A percentile compares a stretch with the other conserved stretches of the same genome.
These are phyloP conservation scores for Arthrinium phaeospermum DNA, from an alignment of 2,329 filamentous ascomycete species.

Conservation along the genomic window DNA sequence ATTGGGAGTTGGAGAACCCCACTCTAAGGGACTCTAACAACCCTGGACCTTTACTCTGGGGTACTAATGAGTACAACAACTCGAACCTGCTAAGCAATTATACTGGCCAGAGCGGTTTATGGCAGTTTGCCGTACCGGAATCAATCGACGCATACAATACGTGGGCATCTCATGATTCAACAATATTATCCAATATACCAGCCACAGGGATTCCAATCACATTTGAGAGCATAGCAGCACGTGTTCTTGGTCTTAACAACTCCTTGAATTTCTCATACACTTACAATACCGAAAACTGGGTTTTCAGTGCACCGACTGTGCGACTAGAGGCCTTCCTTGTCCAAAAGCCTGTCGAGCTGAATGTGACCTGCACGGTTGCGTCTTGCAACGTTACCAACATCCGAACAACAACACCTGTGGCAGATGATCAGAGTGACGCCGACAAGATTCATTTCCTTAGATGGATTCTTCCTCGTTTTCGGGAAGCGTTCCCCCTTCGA, in stretches of 20 bases:
- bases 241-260: not conserved
- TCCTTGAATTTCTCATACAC: not conserved
- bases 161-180: too few species aligned
- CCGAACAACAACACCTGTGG: too few species aligned
- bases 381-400: not conserved
- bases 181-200: too few species aligned
- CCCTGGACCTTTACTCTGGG: too few species aligned
- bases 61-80: too few species aligned
- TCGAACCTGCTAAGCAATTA: too few species aligned
- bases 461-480: not conserved
- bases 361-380: not conserved
- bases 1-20: too few species aligned
- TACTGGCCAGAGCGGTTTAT: too few species aligned
- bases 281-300: not conserved
- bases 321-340: not conserved
- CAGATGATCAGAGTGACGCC: rapidly evolving
- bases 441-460: not conserved
- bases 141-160: too few species aligned
- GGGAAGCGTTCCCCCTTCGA: not conserved
- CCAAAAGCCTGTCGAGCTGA: not conserved
- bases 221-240: not conserved
- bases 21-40: too few species aligned
- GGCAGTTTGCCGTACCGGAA: too few species aligned
- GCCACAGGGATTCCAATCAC: not conserved
- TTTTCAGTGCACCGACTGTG: too few species aligned